phyloP scores from a whole-genome alignment of 2,329 filamentous ascomycete genomes.

The Scopulariopsis brevicaulis region DNA sequence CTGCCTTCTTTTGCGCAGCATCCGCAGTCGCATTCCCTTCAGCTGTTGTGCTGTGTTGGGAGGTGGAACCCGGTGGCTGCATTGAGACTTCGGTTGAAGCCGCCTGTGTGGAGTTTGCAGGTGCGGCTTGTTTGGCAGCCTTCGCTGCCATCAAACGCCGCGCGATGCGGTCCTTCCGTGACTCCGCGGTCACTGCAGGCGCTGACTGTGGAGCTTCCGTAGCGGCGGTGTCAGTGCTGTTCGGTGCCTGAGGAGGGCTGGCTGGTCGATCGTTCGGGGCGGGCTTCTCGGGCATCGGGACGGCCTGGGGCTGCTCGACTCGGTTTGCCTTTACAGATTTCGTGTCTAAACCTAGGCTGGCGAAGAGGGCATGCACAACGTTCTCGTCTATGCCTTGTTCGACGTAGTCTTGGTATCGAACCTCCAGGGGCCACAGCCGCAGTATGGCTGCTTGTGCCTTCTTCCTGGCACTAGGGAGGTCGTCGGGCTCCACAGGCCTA shows the following conservation, averaged over 20 bases:
- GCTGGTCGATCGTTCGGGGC: background rate
- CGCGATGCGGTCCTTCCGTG: constrained; percentile 67
- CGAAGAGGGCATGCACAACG: constrained; percentile 54
- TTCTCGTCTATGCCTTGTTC: constrained; percentile 58
- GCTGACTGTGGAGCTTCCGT: background rate
- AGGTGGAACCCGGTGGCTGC: background rate
- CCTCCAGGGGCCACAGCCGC: constrained; percentile 51
- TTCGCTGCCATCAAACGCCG: constrained; percentile 62
- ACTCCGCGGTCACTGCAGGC: constrained; percentile 28
- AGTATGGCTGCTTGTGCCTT: constrained; percentile 58
- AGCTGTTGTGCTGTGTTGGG: background rate
- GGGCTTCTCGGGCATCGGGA: background rate
- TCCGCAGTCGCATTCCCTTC: constrained; percentile 1
- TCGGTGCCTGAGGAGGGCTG: background rate
- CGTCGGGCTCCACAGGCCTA: background rate
- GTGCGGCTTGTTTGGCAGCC: constrained; percentile 35
- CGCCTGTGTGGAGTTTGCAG: constrained; percentile 4
- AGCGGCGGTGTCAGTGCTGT: background rate
- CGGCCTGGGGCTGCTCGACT: background rate
- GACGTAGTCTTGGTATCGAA: constrained; percentile 63
- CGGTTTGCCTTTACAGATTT: constrained; percentile 6
- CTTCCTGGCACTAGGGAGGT: constrained; percentile 29
- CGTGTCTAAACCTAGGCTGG: constrained; percentile 53
- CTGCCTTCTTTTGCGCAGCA: constrained; percentile 27
- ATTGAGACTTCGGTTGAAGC: background rate